A percentile compares a stretch with the other conserved stretches of the same genome.
Evolutionary conservation across 2,329 filamentous ascomycete species (phyloP).

Genomic region (Immersiporthe knoxdaviesiana): DNA sequence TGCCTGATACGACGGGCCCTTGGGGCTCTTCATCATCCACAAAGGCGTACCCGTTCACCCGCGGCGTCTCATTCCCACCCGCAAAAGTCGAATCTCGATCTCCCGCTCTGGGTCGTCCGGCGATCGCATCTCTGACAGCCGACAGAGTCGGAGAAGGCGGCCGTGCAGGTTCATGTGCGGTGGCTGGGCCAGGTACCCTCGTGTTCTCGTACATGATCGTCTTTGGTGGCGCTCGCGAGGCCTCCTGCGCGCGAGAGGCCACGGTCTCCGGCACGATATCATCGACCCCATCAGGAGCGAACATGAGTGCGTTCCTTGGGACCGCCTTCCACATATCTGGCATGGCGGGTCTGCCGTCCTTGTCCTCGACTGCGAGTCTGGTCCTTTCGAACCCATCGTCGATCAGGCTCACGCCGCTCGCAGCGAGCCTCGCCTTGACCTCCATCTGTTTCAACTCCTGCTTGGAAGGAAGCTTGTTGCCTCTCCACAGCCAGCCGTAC

Average conservation of each 20-base stretch:
- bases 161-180: slow-evolving; percentile 45
- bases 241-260: slow-evolving; percentile 68
- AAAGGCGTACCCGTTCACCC: slow-evolving; percentile 92
- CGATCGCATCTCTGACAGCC: slow-evolving; percentile 81
- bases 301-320: slow-evolving; percentile 88
- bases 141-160: slow-evolving; percentile 84
- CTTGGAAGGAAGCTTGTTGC: slow-evolving; percentile 84
- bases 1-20: slow-evolving; percentile 38
- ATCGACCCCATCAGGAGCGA: slow-evolving; percentile 69
- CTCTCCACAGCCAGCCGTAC: slow-evolving; percentile 85
- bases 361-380: slow-evolving; percentile 66
- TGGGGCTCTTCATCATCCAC: slow-evolving; percentile 78
- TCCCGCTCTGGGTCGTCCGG: slow-evolving; percentile 66
- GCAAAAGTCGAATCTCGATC: slow-evolving; percentile 63
- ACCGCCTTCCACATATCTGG: slow-evolving; percentile 75
- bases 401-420: slow-evolving; percentile 48
- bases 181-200: slow-evolving; percentile 62
- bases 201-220: slow-evolving; percentile 83
- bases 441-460: slow-evolving; percentile 72
- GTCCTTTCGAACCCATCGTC: slow-evolving; percentile 63
- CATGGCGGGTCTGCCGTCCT: slow-evolving; percentile 72
- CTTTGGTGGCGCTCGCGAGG: slow-evolving; percentile 76
- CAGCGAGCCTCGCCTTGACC: slow-evolving; percentile 56
- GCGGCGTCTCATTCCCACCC: slow-evolving; percentile 75
- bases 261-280: slow-evolving; percentile 60